Evolutionary conservation across 768 basidiomycete genomes (phyloP), one percentile per base, ranked within the genome.

Genomic region (Galerina marginata): DNA sequence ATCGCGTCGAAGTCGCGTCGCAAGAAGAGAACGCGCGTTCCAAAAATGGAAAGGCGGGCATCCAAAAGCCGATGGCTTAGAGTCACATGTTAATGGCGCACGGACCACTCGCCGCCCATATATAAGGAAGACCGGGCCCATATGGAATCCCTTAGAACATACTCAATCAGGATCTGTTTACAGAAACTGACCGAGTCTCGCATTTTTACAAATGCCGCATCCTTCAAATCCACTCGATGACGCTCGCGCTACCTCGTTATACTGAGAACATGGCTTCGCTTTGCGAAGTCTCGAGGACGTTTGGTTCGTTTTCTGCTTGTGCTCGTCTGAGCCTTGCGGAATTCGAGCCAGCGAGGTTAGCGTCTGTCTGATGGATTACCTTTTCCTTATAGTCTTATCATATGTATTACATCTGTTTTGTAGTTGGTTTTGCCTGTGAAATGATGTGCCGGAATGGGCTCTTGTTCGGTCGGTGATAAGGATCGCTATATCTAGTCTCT

Each of bases 111-210:
- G 1, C 5, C 3, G 25, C 39, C 37, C 15, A 36, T 73, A 75
- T 76, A 75, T 67, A 74, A 71, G 52, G 20, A 20, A 20, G 20
- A 20, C 39, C 53, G 20, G 56, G 12, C n/a, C 29, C 62, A 53
- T 55, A 62, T 43, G 20, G 7, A 66, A 68, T 74, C 77, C 85
- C 69, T 78, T 65, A 88, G 86, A 88, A 86, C 86, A 87, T 87
- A 88, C 86, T 87, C 86, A 85, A 84, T 83, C 85, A 88, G 86
- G 86, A 87, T 88, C 86, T 88, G 84, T 88, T 87, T 86, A 87
- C 85, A 88, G 86, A 84, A 85, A 85, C 86, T 86, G 83, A 87
- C 86, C 84, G 86, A 86, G 85, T 88, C 85, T 86, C 83, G 87
- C 86, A 88, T 86, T 85, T 87, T 86, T 86, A 87, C 79, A 81